Conservation (phyloP, 768 basidiomycete genomes). For the Lactarius trivialis region DNA sequence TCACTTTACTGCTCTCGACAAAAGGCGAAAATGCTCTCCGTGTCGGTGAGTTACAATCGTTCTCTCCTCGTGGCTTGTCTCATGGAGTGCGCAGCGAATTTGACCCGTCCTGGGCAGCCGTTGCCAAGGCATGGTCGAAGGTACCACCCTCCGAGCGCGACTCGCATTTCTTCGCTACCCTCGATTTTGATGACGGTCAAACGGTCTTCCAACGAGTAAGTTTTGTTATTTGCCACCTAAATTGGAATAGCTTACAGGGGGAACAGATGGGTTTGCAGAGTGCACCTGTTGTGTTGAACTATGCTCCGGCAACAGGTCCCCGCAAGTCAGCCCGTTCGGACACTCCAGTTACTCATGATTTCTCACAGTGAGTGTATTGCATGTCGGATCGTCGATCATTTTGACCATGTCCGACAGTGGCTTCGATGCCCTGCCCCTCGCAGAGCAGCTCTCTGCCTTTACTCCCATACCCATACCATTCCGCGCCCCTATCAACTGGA, state of each 20-base stretch:
- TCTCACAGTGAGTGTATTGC: constrained; percentile 50
- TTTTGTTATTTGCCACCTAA: background rate
- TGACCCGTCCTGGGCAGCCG: constrained; percentile 71
- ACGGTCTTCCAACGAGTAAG: constrained; percentile 73
- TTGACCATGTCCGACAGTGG: constrained; percentile 46
- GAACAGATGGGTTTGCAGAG: constrained; percentile 73
- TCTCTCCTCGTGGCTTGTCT: background rate
- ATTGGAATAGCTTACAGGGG: background rate
- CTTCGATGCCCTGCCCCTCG: constrained; percentile 72
- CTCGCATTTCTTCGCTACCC: constrained; percentile 85
- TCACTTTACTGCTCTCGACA: constrained; percentile 82
- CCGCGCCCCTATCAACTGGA: constrained; percentile 70
- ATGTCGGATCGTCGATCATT: background rate
- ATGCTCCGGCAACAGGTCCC: constrained; percentile 66
- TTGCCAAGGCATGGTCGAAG: constrained; percentile 77
- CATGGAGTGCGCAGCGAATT: constrained; percentile 56
- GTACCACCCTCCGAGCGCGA: constrained; percentile 55
- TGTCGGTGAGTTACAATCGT: constrained; percentile 64
- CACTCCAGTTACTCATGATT: constrained; percentile 66
- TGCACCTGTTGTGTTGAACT: constrained; percentile 79
- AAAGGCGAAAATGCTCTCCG: constrained; percentile 77
- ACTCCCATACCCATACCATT: constrained; percentile 82
- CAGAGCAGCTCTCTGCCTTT: constrained; percentile 62
- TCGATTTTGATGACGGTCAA: constrained; percentile 80
- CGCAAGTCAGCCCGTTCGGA: constrained; percentile 50